Percentiles rank a stretch among this genome's conserved stretches.
phyloP scores from a whole-genome alignment of 129 eudicot species.

The Saussurea involucrata region DNA sequence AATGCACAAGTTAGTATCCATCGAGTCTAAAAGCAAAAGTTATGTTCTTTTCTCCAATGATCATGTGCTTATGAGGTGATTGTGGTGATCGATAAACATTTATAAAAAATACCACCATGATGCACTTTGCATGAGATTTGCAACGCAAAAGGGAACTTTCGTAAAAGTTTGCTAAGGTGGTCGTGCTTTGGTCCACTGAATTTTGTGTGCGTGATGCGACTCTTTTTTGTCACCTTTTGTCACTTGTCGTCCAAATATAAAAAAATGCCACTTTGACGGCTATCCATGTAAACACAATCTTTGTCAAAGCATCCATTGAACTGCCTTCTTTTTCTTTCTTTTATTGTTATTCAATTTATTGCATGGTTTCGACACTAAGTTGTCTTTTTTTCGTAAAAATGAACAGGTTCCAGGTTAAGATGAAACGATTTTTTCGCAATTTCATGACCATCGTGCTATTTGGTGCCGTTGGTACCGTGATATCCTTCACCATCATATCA shows the following conservation, averaged over 20 bases:
- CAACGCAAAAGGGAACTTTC: not conserved
- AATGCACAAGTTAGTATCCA: not conserved
- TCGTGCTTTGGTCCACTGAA: not conserved
- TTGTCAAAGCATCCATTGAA: not conserved
- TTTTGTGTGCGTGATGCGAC: not conserved
- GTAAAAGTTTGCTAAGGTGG: not conserved
- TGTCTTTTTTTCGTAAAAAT: not conserved
- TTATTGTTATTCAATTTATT: not conserved
- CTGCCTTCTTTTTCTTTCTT: not conserved
- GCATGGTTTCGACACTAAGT: constrained; percentile 1
- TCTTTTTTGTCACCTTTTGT: not conserved
- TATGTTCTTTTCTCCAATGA: not conserved
- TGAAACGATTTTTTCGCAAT: constrained; percentile 88
- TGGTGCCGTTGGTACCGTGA: constrained; percentile 90
- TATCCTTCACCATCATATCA: constrained; percentile 75
- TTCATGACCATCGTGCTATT: constrained; percentile 79
- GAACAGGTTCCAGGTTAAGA: constrained; percentile 93
- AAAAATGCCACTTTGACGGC: not conserved
- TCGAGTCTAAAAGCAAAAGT: not conserved
- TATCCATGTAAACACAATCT: not conserved
- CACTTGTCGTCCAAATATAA: not conserved
- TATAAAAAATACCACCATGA: not conserved
- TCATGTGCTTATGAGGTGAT: not conserved
- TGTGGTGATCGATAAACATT: not conserved
- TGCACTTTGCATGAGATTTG: not conserved